Evolutionary conservation across 192 early-diverging fungal species (phyloP).

Genomic region (Neocallimastix lanati): DNA sequence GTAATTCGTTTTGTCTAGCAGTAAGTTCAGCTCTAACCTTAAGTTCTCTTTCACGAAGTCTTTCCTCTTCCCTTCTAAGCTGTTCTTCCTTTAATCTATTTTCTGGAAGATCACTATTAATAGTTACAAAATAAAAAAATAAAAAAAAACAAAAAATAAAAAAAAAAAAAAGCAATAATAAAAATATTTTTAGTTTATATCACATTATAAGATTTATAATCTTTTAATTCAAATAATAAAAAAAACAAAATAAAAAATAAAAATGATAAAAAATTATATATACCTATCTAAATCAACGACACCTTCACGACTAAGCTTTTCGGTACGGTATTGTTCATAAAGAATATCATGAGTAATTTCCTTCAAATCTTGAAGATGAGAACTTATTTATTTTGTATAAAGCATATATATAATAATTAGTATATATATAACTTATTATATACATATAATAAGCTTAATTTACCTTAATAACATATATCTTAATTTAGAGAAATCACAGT

Average conservation of each 20-base stretch:
- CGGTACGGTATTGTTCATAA: constrained; percentile 42
- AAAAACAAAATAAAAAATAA: too few species aligned
- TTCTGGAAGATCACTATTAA: background rate
- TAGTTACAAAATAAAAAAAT: too few species aligned
- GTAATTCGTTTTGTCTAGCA: background rate
- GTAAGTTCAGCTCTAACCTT: background rate
- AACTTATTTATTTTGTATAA: too few species aligned
- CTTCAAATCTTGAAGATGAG: constrained; percentile 56
- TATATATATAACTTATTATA: too few species aligned
- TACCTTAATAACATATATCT: constrained; percentile 29
- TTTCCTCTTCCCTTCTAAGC: background rate
- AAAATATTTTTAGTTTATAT: too few species aligned
- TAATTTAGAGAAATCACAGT: constrained; percentile 46
- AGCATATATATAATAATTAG: too few species aligned
- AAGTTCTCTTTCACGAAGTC: background rate
- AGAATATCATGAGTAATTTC: constrained; percentile 46
- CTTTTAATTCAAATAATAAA: too few species aligned
- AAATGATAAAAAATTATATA: background rate
- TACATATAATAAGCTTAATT: too few species aligned
- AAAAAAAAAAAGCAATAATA: too few species aligned
- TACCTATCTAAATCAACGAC: background rate
- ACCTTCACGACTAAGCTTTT: constrained; percentile 18
- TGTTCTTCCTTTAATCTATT: background rate
- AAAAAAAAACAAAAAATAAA: too few species aligned
- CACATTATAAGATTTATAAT: too few species aligned